These are phyloP conservation scores for Ophiosphaerella korrae DNA, from an alignment of 2,329 filamentous ascomycete species.

Conservation along the genomic window DNA sequence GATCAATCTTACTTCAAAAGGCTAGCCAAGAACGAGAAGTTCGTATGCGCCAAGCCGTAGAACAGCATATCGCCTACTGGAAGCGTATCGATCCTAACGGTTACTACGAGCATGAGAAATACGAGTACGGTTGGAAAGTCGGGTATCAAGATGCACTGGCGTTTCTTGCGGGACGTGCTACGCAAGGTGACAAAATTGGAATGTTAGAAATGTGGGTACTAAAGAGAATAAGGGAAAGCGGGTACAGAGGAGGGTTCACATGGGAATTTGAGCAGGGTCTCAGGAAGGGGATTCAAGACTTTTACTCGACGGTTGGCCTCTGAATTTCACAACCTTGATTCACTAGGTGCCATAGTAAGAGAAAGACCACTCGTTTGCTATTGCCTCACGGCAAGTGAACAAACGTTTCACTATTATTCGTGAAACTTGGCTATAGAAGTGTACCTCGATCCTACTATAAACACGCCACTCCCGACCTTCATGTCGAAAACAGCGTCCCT, in stretches of 20 bases:
- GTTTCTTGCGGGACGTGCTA: slow-evolving; percentile 55
- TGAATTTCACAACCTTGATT: neutral
- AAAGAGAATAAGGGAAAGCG: slow-evolving; percentile 60
- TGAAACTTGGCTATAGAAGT: neutral
- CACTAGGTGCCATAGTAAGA: neutral
- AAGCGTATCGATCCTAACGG: slow-evolving; percentile 50
- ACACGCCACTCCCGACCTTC: neutral
- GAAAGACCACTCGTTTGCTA: slow-evolving; percentile 1
- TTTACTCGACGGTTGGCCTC: slow-evolving; percentile 31
- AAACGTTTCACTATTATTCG: slow-evolving; percentile 1
- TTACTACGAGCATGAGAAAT: slow-evolving; percentile 60
- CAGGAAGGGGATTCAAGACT: slow-evolving; percentile 53
- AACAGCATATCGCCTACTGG: slow-evolving; percentile 59
- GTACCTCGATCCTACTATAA: neutral
- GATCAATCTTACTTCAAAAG: slow-evolving; percentile 36
- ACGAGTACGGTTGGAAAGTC: slow-evolving; percentile 60
- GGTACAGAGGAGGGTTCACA: slow-evolving; percentile 53
- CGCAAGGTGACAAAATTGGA: slow-evolving; percentile 58
- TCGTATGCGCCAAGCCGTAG: slow-evolving; percentile 43
- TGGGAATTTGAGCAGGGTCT: slow-evolving; percentile 60
- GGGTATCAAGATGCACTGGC: slow-evolving; percentile 60
- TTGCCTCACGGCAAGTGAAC: neutral
- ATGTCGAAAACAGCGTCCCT: neutral
- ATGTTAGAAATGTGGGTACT: slow-evolving; percentile 63
- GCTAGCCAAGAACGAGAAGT: slow-evolving; percentile 50